phyloP scores from a whole-genome alignment of 176 grass and related monocot genomes.

The Pharus latifolius region DNA sequence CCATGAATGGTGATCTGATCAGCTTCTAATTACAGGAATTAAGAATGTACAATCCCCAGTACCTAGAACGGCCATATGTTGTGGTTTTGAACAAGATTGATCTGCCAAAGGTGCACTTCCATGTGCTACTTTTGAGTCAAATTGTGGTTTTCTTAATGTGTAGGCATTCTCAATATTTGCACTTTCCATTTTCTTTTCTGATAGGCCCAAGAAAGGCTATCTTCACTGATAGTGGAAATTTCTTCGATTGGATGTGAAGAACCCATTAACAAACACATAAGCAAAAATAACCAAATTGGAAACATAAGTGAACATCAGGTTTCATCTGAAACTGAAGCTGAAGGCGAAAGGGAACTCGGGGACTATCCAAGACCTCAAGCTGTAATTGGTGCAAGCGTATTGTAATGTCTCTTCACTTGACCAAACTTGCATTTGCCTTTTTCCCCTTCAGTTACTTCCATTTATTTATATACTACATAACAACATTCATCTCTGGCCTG shows the following conservation, averaged over 20 bases:
- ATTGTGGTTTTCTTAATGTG: background rate
- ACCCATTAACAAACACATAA: constrained; percentile 13
- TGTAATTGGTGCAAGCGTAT: constrained; percentile 64
- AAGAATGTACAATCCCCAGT: constrained; percentile 96
- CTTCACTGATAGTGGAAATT: constrained; percentile 59
- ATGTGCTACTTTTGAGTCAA: background rate
- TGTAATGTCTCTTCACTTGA: constrained; percentile 33
- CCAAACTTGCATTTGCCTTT: background rate
- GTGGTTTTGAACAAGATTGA: constrained; percentile 98
- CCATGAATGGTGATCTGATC: background rate
- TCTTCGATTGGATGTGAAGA: constrained; percentile 65
- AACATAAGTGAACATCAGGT: background rate
- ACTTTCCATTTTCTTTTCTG: background rate
- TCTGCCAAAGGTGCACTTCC: constrained; percentile 59
- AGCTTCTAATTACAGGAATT: constrained; percentile 60
- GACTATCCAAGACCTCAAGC: constrained; percentile 87
- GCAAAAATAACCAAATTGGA: constrained; percentile 5
- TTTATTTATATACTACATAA: background rate
- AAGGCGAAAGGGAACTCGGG: constrained; percentile 60
- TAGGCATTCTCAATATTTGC: background rate
- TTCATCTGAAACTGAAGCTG: constrained; percentile 13
- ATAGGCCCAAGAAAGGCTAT: constrained; percentile 64
- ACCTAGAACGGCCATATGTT: constrained; percentile 73
- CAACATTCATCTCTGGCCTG: background rate
- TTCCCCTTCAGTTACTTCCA: background rate